phyloP scores from a whole-genome alignment of 1,284 basidiomycete species.

The Inonotus obliquus region DNA sequence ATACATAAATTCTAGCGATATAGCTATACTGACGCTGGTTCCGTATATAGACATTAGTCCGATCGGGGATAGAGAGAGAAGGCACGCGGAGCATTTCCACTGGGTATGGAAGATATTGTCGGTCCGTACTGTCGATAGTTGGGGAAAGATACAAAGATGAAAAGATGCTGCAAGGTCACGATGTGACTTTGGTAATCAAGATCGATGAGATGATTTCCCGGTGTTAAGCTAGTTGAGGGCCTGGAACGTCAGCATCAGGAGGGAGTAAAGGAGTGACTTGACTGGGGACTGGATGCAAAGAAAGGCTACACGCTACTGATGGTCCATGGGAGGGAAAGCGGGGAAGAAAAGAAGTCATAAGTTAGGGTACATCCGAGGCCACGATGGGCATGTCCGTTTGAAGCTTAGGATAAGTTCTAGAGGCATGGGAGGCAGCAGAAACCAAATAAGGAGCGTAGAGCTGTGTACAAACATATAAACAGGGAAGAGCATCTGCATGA shows the following conservation, averaged over 20 bases:
- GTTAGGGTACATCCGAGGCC: background rate
- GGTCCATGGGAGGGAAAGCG: background rate
- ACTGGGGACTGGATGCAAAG: background rate
- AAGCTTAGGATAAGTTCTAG: background rate
- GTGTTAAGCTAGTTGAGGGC: background rate
- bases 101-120: slow-evolving; percentile 1
- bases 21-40: background rate
- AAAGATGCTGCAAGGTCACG: background rate
- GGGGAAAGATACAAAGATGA: background rate
- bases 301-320: slow-evolving; percentile 2
- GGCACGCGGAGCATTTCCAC: slow-evolving; percentile 2
- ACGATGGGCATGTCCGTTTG: background rate
- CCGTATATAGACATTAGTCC: background rate
- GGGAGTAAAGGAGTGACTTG: background rate
- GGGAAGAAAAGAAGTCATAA: background rate
- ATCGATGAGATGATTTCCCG: background rate
- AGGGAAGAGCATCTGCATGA: background rate
- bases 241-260: background rate
- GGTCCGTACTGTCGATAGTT: slow-evolving; percentile 2
- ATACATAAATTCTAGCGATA: background rate
- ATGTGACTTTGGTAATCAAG: background rate
- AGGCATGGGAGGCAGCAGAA: background rate
- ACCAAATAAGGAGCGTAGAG: background rate
- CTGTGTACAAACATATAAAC: background rate
- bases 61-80: slow-evolving; percentile 5